These are phyloP conservation scores for Eustoma russellianum DNA, from an alignment of 257 asterid genomes.

Conservation along the genomic window DNA sequence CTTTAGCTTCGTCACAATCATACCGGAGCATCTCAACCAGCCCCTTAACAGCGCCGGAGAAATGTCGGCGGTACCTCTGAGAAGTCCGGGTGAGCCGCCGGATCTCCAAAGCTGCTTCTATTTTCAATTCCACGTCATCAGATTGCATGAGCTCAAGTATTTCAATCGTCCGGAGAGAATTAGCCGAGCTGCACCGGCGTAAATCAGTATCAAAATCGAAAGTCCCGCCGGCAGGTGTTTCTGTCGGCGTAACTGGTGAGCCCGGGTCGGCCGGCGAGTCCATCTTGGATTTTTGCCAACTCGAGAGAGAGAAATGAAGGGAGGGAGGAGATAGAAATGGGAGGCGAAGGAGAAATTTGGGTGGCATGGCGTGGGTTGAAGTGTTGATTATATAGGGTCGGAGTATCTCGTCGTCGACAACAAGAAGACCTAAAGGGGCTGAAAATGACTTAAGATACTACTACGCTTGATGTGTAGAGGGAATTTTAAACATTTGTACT, in stretches of 20 bases:
- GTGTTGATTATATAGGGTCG: slow-evolving; percentile 35
- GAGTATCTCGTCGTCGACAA: slow-evolving; percentile 8
- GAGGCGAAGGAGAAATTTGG: slow-evolving; percentile 19
- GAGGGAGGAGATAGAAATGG: slow-evolving; percentile 14
- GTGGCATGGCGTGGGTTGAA: slow-evolving; percentile 45
- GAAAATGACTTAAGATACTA: too few species aligned
- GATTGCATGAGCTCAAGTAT: slow-evolving; percentile 50
- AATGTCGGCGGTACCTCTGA: slow-evolving; percentile 74
- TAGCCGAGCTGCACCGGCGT: slow-evolving; percentile 14
- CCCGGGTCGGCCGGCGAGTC: slow-evolving; percentile 6
- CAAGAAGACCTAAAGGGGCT: slow-evolving; percentile 2
- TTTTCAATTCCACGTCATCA: slow-evolving; percentile 28
- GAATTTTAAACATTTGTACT: too few species aligned
- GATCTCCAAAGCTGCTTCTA: slow-evolving; percentile 73
- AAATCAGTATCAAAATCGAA: slow-evolving; percentile 20
- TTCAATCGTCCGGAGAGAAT: slow-evolving; percentile 28
- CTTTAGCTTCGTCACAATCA: slow-evolving; percentile 38
- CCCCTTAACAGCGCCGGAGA: slow-evolving; percentile 50
- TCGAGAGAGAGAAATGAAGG: background rate
- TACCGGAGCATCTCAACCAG: slow-evolving; percentile 66
- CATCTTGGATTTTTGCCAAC: background rate
- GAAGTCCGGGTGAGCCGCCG: slow-evolving; percentile 84
- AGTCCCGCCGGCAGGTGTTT: slow-evolving; percentile 10
- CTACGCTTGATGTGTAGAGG: too few species aligned
- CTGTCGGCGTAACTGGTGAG: background rate